These are phyloP conservation scores for Phytophthora cactorum DNA, from an alignment of 352 stramenopile genomes.

Conservation along the genomic window DNA sequence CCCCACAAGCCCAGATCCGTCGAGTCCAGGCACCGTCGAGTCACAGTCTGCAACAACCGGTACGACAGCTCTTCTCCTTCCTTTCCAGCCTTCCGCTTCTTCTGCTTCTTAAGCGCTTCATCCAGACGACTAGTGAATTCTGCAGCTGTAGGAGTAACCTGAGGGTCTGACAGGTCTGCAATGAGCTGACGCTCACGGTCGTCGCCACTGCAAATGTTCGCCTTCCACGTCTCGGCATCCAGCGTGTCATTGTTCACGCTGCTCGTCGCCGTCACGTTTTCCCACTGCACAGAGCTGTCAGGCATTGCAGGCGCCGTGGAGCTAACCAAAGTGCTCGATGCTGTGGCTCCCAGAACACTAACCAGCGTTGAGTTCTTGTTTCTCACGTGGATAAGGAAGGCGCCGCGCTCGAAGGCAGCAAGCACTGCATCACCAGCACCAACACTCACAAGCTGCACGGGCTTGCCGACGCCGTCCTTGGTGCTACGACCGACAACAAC, in stretches of 20 bases:
- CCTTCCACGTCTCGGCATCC: constrained; percentile 54
- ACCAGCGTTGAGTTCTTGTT: constrained; percentile 79
- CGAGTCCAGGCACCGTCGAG: constrained; percentile 64
- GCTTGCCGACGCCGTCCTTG: constrained; percentile 43
- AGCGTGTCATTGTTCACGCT: constrained; percentile 37
- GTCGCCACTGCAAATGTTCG: constrained; percentile 52
- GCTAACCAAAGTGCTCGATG: not conserved
- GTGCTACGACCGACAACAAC: constrained; percentile 29
- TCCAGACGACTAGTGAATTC: constrained; percentile 63
- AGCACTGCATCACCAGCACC: constrained; percentile 65
- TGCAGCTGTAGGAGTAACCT: constrained; percentile 41
- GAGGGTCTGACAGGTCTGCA: constrained; percentile 50
- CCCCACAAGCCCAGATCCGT: constrained; percentile 60
- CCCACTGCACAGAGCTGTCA: constrained; percentile 55
- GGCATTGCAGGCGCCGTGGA: constrained; percentile 40
- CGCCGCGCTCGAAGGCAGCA: constrained; percentile 63
- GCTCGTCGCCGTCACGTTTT: constrained; percentile 36
- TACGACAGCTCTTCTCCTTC: constrained; percentile 49
- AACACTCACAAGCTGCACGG: constrained; percentile 57
- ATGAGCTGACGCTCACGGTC: constrained; percentile 63
- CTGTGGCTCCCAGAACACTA: constrained; percentile 65
- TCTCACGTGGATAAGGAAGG: constrained; percentile 72
- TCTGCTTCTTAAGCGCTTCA: constrained; percentile 44
- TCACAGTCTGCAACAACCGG: constrained; percentile 64
- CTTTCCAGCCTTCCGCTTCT: constrained; percentile 26